Evolutionary conservation across 2,329 filamentous ascomycete species (phyloP).

Genomic region (Knufia fluminis): DNA sequence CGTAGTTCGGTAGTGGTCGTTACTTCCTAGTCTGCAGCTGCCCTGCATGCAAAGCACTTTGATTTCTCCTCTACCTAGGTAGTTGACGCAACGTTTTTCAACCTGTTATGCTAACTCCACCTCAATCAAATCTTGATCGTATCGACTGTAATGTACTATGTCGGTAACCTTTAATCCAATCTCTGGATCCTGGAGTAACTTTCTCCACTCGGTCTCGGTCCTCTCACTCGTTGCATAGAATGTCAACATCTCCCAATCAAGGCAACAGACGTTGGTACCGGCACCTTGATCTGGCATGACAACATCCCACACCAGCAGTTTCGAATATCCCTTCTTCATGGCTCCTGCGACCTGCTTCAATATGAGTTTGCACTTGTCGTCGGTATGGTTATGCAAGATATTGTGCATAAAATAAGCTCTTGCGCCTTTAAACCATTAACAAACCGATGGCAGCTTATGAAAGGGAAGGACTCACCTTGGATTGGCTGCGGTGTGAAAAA

Average conservation of each 20-base stretch:
- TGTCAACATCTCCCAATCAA: conserved; percentile 38
- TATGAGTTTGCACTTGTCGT: conserved; percentile 28
- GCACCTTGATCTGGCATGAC: conserved; percentile 31
- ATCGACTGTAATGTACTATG: conserved; percentile 23
- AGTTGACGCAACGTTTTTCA: not conserved
- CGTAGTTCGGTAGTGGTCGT: too few relatives aligned
- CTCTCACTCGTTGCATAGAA: conserved; percentile 31
- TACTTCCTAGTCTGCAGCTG: not conserved
- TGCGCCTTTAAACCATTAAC: conserved; percentile 21
- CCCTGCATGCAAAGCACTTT: not conserved
- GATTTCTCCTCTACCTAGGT: too few relatives aligned
- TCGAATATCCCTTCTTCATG: conserved; percentile 34
- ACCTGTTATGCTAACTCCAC: not conserved
- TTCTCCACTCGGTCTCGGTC: conserved; percentile 32
- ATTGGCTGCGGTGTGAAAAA: conserved; percentile 23
- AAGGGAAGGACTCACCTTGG: conserved; percentile 14
- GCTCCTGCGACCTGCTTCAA: conserved; percentile 27
- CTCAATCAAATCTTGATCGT: conserved; percentile 5
- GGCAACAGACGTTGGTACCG: conserved; percentile 24
- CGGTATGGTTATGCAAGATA: conserved; percentile 36
- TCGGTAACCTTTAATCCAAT: conserved; percentile 30
- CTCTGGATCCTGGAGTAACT: conserved; percentile 23
- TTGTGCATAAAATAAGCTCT: conserved; percentile 36
- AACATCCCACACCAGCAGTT: conserved; percentile 37
- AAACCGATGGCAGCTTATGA: not conserved